Conservation (phyloP, 306 rosid genomes). For the Inga leiocalycina region DNA sequence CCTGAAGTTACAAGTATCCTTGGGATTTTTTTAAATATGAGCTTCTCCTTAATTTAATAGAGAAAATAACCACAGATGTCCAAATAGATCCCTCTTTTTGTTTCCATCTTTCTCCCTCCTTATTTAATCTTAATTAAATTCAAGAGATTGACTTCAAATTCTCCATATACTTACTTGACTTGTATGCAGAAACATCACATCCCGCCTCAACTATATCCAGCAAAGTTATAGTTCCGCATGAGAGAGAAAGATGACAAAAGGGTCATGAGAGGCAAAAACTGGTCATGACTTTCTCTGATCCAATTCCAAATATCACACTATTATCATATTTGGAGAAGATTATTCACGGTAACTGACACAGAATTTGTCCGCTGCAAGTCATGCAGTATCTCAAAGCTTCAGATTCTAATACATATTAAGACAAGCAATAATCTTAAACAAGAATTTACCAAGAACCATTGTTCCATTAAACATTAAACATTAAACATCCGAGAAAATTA, state of each 20-base stretch:
- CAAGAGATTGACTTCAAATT: neutral
- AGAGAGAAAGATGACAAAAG: neutral
- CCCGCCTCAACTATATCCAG: neutral
- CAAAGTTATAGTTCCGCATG: neutral
- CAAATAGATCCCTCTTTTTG: neutral
- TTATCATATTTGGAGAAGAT: constrained; percentile 92
- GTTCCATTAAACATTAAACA: no score
- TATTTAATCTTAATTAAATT: neutral
- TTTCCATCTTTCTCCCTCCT: neutral
- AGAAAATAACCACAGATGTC: neutral
- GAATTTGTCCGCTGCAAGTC: constrained; percentile 95
- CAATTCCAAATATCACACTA: constrained; percentile 1
- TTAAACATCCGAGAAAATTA: neutral
- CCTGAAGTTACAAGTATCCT: constrained; percentile 12
- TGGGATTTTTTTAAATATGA: neutral
- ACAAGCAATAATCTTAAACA: neutral
- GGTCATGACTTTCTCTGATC: neutral
- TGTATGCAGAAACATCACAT: neutral
- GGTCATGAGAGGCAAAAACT: neutral
- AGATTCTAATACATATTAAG: constrained; percentile 22
- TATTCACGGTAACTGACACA: constrained; percentile 88
- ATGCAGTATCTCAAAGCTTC: constrained; percentile 50
- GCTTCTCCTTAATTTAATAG: neutral
- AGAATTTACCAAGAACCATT: neutral
- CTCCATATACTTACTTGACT: constrained; percentile 29